Evolutionary conservation across 78 protist species (phyloP).

Genomic region (Speleostelium caveatum): DNA sequence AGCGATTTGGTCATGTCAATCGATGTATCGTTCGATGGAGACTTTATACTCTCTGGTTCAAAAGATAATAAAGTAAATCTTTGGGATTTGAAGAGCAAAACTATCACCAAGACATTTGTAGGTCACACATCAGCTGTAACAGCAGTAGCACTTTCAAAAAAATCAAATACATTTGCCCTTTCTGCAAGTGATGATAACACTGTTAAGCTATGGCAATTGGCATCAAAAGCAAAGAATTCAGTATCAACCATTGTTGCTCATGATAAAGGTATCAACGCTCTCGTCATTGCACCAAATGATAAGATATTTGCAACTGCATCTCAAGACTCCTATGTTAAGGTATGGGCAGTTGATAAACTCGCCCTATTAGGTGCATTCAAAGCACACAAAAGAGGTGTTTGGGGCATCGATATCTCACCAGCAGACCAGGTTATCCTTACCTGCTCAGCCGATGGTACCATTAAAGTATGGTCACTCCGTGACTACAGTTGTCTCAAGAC

Average conservation of each 20-base stretch:
- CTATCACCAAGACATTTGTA: slow-evolving; percentile 26
- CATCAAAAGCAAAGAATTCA: neutral
- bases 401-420: slow-evolving; percentile 93
- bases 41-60: slow-evolving; percentile 70
- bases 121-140: slow-evolving; percentile 89
- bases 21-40: slow-evolving; percentile 77
- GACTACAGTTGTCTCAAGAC: slow-evolving; percentile 91
- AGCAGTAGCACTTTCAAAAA: slow-evolving; percentile 62
- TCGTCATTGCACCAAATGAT: slow-evolving; percentile 95
- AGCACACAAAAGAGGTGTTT: slow-evolving; percentile 95
- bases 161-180: neutral
- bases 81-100: slow-evolving; percentile 67
- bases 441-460: slow-evolving; percentile 85
- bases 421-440: slow-evolving; percentile 89
- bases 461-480: slow-evolving; percentile 89
- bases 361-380: slow-evolving; percentile 32
- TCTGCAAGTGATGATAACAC: slow-evolving; percentile 82
- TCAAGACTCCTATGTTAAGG: slow-evolving; percentile 88
- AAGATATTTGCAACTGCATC: slow-evolving; percentile 92
- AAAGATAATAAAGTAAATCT: slow-evolving; percentile 83
- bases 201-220: slow-evolving; percentile 83
- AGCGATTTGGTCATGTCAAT: slow-evolving; percentile 82
- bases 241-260: slow-evolving; percentile 86
- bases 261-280: slow-evolving; percentile 93
- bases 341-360: slow-evolving; percentile 78